These are phyloP conservation scores for Coemansia sp. DNA, from an alignment of 192 early-diverging fungal genomes.

Conservation along the genomic window DNA sequence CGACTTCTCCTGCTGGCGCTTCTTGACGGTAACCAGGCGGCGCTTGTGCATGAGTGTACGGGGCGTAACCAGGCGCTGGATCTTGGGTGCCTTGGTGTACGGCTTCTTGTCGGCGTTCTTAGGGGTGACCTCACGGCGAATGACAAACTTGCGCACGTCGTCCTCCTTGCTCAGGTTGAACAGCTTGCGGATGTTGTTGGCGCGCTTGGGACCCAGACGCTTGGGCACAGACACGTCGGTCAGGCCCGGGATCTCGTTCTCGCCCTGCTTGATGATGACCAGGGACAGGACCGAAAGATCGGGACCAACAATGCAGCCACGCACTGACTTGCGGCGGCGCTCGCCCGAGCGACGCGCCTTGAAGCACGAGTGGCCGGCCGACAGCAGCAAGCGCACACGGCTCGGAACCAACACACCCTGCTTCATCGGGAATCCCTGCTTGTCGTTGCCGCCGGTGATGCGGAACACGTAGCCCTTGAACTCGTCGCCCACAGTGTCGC, in stretches of 20 bases:
- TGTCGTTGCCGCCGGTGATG: conserved; percentile 99
- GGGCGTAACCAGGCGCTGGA: conserved; percentile 98
- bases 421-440: conserved; percentile 99
- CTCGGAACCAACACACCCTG: conserved; percentile 87
- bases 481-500: conserved; percentile 95
- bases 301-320: conserved; percentile 95
- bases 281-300: conserved; percentile 95
- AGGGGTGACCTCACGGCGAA: conserved; percentile 89
- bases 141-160: conserved; percentile 99
- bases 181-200: conserved; percentile 98
- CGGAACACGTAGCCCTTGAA: conserved; percentile 99
- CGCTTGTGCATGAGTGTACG: conserved; percentile 95
- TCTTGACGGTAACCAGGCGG: conserved; percentile 84
- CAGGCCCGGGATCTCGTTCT: conserved; percentile 90
- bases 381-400: conserved; percentile 79
- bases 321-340: conserved; percentile 99
- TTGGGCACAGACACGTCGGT: conserved; percentile 93
- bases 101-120: conserved; percentile 89
- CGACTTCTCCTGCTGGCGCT: conserved; percentile 74
- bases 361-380: conserved; percentile 98
- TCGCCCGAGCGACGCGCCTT: conserved; percentile 95
- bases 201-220: conserved; percentile 98
- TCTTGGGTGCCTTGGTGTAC: conserved; percentile 92
- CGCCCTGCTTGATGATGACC: conserved; percentile 96
- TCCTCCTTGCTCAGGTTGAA: conserved; percentile 98